Percentiles rank a stretch among this genome's conserved stretches.
Evolutionary conservation across 805 yeast genomes (phyloP).

Genomic region (Brettanomyces nanus): DNA sequence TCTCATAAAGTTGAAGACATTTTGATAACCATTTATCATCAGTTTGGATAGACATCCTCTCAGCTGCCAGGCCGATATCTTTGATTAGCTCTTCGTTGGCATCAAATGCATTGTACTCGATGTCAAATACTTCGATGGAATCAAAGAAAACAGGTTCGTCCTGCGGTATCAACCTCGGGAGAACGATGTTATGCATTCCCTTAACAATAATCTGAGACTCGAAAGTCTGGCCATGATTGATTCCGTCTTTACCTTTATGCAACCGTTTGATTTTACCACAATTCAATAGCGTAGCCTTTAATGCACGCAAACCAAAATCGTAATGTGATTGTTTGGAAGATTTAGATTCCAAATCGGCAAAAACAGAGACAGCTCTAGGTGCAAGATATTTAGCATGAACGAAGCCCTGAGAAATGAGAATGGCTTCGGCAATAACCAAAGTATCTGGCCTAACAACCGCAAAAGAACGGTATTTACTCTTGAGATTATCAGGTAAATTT

Average conservation of each 20-base stretch:
- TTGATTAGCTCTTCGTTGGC: neutral
- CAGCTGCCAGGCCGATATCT: neutral
- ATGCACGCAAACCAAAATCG: conserved; percentile 82
- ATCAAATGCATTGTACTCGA: neutral
- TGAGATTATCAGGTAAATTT: conserved; percentile 76
- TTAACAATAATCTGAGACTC: conserved; percentile 30
- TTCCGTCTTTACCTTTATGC: neutral
- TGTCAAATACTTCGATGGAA: conserved; percentile 21
- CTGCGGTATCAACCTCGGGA: conserved; percentile 53
- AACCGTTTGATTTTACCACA: conserved; percentile 40
- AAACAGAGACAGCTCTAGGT: conserved; percentile 43
- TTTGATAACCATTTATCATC: conserved; percentile 40
- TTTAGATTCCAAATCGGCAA: conserved; percentile 31
- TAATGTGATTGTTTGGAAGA: conserved; percentile 63
- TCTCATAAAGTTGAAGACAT: conserved; percentile 51
- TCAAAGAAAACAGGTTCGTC: conserved; percentile 41
- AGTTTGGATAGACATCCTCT: neutral
- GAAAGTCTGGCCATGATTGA: neutral
- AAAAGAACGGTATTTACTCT: conserved; percentile 67
- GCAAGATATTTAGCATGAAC: conserved; percentile 37
- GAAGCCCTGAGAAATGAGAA: conserved; percentile 72
- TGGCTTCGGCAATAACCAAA: conserved; percentile 56
- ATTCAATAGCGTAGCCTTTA: conserved; percentile 56
- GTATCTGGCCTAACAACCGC: conserved; percentile 70
- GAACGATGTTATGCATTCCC: conserved; percentile 52